Evolutionary conservation across 2,329 filamentous ascomycete genomes (phyloP).

Genomic region (Trichoderma harzianum): DNA sequence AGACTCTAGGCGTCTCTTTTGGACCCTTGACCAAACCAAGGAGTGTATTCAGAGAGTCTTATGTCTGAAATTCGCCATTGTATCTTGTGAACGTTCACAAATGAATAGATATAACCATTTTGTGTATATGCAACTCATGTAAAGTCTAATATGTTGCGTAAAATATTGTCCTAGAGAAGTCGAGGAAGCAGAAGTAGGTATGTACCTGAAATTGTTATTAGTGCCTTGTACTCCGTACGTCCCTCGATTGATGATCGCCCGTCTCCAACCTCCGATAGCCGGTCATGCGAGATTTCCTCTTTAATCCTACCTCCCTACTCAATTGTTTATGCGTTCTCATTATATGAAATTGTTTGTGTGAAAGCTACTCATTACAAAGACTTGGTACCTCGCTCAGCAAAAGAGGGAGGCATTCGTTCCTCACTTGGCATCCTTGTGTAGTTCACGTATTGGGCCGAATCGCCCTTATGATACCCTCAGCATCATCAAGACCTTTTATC

Average conservation of each 20-base stretch:
- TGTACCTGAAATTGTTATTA: background rate
- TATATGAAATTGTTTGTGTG: background rate
- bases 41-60: too few species aligned
- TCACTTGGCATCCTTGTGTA: background rate
- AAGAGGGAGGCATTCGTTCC: background rate
- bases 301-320: background rate
- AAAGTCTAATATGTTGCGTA: accelerated
- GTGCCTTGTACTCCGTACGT: background rate
- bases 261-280: background rate
- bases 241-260: background rate
- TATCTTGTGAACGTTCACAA: background rate
- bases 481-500: background rate
- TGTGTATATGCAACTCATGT: background rate
- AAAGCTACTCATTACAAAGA: background rate
- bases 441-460: background rate
- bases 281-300: background rate
- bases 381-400: background rate
- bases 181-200: background rate
- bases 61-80: background rate
- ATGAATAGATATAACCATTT: accelerated
- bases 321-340: background rate
- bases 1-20: background rate
- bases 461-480: background rate
- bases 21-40: background rate
- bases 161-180: background rate